Evolutionary conservation across 352 stramenopile genomes (phyloP), one percentile per base, ranked within the genome.

Genomic region (Globisporangium yorkense): DNA sequence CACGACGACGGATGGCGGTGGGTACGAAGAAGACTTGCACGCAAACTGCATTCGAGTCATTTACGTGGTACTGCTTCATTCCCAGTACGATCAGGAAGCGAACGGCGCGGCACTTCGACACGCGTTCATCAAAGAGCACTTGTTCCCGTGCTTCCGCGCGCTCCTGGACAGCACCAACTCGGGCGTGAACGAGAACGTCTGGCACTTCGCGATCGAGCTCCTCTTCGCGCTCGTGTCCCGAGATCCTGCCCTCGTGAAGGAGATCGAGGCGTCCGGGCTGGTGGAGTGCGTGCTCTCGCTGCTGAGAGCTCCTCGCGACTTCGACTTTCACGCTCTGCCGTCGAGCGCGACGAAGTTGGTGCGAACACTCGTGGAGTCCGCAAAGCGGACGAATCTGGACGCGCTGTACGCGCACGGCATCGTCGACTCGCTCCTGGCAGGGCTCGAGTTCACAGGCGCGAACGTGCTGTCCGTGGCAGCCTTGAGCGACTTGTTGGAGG

Each of bases 11-110:
- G 51, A 54, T 18, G 49, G 24, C 20, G 44, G 56, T 13, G 33
- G 56, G 24, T 40, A 43, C 44, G 57, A 71, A 43, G 52, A 76
- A 52, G 56, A 63, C 47, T 52, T 75, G 5, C 57, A 66, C 3
- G 59, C 70, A 15, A 84, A 74, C 45, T 88, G 74, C 20, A 72
- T 88, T 8, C 69, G 67, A 12, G 57, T 90, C 16, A 58, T 90
- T 37, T 79, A 79, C 51, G 41, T 70, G 33, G 56, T 79, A 1
- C 53, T 90, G 45, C 56, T 90, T 21, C 70, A 88, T 56, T 78
- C 81, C 4, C 58, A 84, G 1, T 68, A 58, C 16, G 61, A 71
- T 7, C 40, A 66, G 2, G 43, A 54, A 24, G 56, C 63, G 8
- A 62, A 56, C 31, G 55, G 56, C 5, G 55, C 66, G 9, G 63